These are phyloP conservation scores for Erodium maritimum DNA, from an alignment of 345 rosid species.

Conservation along the genomic window DNA sequence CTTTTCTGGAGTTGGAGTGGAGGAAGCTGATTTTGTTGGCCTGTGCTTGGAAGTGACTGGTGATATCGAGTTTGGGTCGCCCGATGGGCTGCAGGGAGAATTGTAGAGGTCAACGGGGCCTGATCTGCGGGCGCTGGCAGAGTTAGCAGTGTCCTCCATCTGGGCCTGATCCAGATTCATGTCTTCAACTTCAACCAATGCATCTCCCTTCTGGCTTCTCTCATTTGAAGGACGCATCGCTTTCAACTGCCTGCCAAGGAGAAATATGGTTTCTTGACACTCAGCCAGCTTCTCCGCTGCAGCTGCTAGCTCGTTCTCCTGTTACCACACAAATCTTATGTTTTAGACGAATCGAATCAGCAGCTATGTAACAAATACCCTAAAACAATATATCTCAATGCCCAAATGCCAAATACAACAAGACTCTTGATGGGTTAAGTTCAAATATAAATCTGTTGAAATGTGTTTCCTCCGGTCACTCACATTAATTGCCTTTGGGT, in stretches of 20 bases:
- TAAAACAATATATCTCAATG: no score
- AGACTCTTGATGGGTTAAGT: no score
- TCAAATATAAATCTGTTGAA: no score
- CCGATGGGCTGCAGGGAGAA: constrained; percentile 41
- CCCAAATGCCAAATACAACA: no score
- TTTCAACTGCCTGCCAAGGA: constrained; percentile 86
- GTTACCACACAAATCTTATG: constrained; percentile 7
- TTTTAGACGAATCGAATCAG: not conserved
- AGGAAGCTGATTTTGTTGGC: constrained; percentile 49
- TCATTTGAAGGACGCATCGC: constrained; percentile 63
- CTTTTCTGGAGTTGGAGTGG: constrained; percentile 56
- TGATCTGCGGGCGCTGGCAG: constrained; percentile 9
- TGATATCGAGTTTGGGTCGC: constrained; percentile 41
- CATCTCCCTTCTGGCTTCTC: constrained; percentile 35
- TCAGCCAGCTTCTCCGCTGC: constrained; percentile 92
- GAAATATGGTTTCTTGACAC: constrained; percentile 93
- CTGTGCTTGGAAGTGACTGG: constrained; percentile 37
- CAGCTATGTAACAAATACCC: not conserved
- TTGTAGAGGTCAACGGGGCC: constrained; percentile 12
- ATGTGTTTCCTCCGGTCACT: no score
- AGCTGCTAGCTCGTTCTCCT: constrained; percentile 75
- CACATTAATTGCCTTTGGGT: no score
- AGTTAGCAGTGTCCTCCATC: constrained; percentile 19
- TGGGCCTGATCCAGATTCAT: no score
- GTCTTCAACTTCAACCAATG: no score